These are phyloP conservation scores for Pseudogymnoascus sp. DNA, from an alignment of 2,329 filamentous ascomycete genomes.

Conservation along the genomic window DNA sequence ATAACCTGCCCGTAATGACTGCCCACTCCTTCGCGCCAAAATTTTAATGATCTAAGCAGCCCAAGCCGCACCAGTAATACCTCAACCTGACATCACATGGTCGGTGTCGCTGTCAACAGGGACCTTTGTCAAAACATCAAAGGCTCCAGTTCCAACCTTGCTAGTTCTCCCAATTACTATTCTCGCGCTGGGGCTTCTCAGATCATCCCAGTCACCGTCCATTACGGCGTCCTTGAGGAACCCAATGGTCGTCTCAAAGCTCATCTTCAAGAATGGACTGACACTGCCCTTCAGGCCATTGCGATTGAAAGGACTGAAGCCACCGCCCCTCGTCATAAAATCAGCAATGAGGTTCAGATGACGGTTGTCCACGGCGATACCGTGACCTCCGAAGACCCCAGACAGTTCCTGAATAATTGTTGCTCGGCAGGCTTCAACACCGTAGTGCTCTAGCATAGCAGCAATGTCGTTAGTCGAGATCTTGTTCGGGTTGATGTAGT, in stretches of 20 bases:
- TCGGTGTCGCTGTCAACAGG: constrained; percentile 14
- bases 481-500: constrained; percentile 76
- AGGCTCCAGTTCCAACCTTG: constrained; percentile 79
- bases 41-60: not conserved
- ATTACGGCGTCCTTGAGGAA: constrained; percentile 90
- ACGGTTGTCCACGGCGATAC: constrained; percentile 82
- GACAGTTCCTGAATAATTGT: constrained; percentile 82
- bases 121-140: constrained; percentile 71
- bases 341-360: constrained; percentile 95
- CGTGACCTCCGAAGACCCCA: constrained; percentile 80
- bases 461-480: constrained; percentile 90
- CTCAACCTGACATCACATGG: constrained; percentile 3
- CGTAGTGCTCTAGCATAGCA: constrained; percentile 75
- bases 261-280: constrained; percentile 96
- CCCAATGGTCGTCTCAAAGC: constrained; percentile 91
- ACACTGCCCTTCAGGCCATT: constrained; percentile 79
- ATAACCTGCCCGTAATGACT: not conserved
- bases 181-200: constrained; percentile 75
- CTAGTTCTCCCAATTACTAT: constrained; percentile 81
- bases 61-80: not conserved
- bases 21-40: constrained; percentile 2
- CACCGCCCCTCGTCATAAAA: constrained; percentile 91
- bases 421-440: constrained; percentile 83
- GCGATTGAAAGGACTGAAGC: constrained; percentile 85
- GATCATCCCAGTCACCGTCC: constrained; percentile 82